These are phyloP conservation scores for Salvia hispanica DNA, from an alignment of 257 asterid genomes.

Conservation along the genomic window DNA sequence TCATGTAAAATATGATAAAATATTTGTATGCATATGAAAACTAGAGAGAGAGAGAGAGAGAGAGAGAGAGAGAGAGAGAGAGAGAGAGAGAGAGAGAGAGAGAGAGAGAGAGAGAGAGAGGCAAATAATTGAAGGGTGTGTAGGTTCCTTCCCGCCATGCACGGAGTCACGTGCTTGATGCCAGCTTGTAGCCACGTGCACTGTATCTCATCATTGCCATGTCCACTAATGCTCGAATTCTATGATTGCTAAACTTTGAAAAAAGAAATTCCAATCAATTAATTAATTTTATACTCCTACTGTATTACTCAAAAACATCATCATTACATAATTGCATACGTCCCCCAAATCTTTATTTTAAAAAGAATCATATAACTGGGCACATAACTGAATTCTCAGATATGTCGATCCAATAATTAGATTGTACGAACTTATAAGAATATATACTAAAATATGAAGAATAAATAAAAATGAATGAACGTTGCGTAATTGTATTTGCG, in stretches of 20 bases:
- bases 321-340: no score
- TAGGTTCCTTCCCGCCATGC: slow-evolving; percentile 25
- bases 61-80: slow-evolving; percentile 8
- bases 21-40: no score
- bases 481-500: no score
- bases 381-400: no score
- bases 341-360: no score
- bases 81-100: no score
- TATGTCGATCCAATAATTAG: no score
- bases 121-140: background rate
- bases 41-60: background rate
- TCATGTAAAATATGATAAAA: background rate
- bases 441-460: no score
- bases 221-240: slow-evolving; percentile 32
- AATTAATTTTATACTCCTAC: background rate
- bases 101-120: background rate
- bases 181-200: slow-evolving; percentile 29
- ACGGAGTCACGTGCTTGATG: slow-evolving; percentile 26
- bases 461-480: no score
- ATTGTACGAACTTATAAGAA: no score
- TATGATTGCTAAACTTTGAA: slow-evolving; percentile 19
- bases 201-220: slow-evolving; percentile 29
- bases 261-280: background rate
- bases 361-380: no score
- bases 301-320: no score